Base-by-base conservation (phyloP, 2,329 filamentous ascomycete species). In the Furcasterigmium furcatum region DNA sequence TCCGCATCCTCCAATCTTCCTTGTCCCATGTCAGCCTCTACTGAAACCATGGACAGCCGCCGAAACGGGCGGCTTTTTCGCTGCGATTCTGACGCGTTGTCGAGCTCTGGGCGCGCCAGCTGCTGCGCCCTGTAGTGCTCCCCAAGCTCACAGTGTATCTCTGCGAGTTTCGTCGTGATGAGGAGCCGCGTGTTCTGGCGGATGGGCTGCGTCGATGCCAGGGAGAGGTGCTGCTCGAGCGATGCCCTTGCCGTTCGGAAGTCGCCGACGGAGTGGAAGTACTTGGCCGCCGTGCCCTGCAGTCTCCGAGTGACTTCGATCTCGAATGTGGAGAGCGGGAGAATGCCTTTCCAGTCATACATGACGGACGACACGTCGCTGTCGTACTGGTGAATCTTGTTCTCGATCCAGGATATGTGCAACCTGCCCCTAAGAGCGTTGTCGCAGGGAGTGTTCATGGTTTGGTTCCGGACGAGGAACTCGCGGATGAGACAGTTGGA, bases 221-320 rank as follows among this genome's bases (percentile, higher is more conserved):
- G 51, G 30, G 53, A 55, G 0, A 63, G 45, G n/a, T 60, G 55
- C n/a, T 64, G 60, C 29, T 63, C 58, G 10, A 64, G 21, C 1
- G 60, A 64, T 0, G 58, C 58, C 3, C 46, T 41, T 0, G 61
- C 60, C 0, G 58, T 55, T 1, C 47, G 43, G 12, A 63, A 63
- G 22, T 64, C 59, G 1, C 61, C 61, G 3, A 62, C 54, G 0
- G 58, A 62, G 18, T 62, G 59, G 8, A 64, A 63, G 48, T 55
- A 64, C 8, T 53, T 57, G 1, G 59, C 57, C 1, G 58, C 55
- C 1, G 56, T 53, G 4, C 59, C 58, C 36, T 64, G 61, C 4
- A 64, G 57, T 1, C 61, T 45, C 1, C 57, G 52, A 0, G 60
- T 63, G 2, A 64, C 61, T 32, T 64, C 61, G 24, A 59, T 57